Conservation (phyloP, 1,284 basidiomycete genomes). For the Trichosporon sp. region DNA sequence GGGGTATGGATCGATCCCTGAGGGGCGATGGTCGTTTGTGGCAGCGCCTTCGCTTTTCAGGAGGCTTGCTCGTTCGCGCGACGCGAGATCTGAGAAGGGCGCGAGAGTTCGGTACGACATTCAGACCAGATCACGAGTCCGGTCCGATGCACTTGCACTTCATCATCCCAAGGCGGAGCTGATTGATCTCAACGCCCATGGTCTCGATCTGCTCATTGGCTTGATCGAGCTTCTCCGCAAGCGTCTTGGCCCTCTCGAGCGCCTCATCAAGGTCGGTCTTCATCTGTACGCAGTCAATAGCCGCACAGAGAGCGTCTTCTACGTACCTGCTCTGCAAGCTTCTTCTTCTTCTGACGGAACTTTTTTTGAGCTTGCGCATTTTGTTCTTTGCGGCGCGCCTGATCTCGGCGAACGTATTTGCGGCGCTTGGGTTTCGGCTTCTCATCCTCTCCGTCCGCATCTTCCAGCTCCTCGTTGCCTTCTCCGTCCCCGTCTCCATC, state of each 20-base stretch:
- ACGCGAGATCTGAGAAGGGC: too few relatives aligned
- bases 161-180: not conserved
- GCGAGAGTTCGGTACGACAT: too few relatives aligned
- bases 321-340: constrained; percentile 22
- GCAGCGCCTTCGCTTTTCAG: too few relatives aligned
- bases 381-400: constrained; percentile 24
- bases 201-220: not conserved
- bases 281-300: constrained; percentile 4
- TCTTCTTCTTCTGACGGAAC: constrained; percentile 28
- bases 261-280: constrained; percentile 9
- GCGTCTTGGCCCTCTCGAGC: not conserved
- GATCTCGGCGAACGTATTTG: constrained; percentile 20
- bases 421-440: constrained; percentile 10
- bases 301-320: not conserved
- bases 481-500: not conserved
- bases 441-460: not conserved
- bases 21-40: too few relatives aligned
- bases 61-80: too few relatives aligned
- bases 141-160: not conserved
- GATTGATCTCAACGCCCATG: not conserved
- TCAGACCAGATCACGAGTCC: too few relatives aligned
- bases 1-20: too few relatives aligned
- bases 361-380: constrained; percentile 29
- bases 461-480: not conserved
- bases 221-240: not conserved